Conservation (phyloP, 495 filamentous ascomycete species). For the Penicillium parvum region DNA sequence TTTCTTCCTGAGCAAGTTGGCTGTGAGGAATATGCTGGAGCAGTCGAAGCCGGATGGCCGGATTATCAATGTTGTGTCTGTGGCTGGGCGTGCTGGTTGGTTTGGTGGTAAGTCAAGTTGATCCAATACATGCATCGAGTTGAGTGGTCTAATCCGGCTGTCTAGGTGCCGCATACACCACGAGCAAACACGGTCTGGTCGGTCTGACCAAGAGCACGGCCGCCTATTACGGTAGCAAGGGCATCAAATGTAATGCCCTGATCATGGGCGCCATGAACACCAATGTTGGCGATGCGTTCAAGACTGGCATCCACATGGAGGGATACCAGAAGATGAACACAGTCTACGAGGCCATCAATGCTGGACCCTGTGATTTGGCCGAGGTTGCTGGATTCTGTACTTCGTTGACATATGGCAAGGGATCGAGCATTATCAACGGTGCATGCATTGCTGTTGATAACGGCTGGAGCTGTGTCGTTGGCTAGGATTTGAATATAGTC, state of each 20-base stretch:
- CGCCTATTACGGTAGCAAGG: constrained; percentile 51
- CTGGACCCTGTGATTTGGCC: constrained; percentile 32
- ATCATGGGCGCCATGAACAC: constrained; percentile 53
- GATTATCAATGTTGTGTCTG: constrained; percentile 39
- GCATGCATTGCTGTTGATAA: constrained; percentile 32
- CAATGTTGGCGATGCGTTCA: constrained; percentile 51
- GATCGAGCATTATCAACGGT: constrained; percentile 29
- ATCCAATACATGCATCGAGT: background rate
- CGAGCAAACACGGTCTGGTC: constrained; percentile 32
- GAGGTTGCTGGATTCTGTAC: constrained; percentile 33
- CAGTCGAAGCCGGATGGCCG: constrained; percentile 25
- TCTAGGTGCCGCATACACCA: constrained; percentile 19
- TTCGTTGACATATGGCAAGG: constrained; percentile 25
- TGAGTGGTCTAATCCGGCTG: constrained; percentile 12
- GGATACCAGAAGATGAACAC: constrained; percentile 33
- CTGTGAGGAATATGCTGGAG: constrained; percentile 43
- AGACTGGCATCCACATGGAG: constrained; percentile 41
- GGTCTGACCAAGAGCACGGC: constrained; percentile 63
- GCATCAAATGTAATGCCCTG: constrained; percentile 54
- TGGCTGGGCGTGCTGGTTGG: constrained; percentile 32
- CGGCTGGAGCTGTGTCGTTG: constrained; percentile 25
- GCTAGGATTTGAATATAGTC: constrained; percentile 12
- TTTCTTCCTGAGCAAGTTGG: constrained; percentile 48
- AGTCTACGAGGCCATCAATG: constrained; percentile 22
- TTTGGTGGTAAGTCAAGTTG: constrained; percentile 25